Evolutionary conservation across 441 rosid genomes (phyloP).

Genomic region (Raphanus hybrid): DNA sequence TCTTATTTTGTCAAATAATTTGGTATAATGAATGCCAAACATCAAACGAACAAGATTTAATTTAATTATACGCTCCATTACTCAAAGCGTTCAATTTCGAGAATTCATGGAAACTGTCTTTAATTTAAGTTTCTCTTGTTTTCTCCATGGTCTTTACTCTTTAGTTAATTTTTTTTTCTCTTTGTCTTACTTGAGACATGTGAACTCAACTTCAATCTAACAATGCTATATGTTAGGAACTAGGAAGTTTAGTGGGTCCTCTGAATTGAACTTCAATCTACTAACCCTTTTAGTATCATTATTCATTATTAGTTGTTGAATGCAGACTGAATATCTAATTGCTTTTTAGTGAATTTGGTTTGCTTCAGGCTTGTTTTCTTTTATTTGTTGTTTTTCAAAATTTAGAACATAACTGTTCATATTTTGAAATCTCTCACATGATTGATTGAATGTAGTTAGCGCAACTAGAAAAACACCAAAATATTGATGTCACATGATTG

Average conservation of each 20-base stretch:
- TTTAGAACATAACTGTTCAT: not conserved
- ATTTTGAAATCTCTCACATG: not conserved
- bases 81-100: constrained; percentile 2
- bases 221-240: not conserved
- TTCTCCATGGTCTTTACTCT: not conserved
- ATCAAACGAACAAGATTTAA: not conserved
- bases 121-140: not conserved
- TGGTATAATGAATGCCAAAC: not conserved
- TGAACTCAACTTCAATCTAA: constrained; percentile 13
- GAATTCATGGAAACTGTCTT: not conserved
- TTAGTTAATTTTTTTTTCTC: not conserved
- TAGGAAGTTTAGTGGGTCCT: constrained; percentile 13
- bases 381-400: not conserved
- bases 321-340: not conserved
- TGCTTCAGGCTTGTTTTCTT: not conserved
- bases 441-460: not conserved
- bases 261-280: not conserved
- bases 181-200: constrained; percentile 7
- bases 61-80: not conserved
- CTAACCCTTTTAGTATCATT: not conserved
- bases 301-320: constrained; percentile 20
- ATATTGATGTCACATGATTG: not conserved
- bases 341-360: not conserved
- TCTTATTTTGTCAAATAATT: constrained; percentile 1
- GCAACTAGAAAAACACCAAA: not conserved